Conservation (phyloP, 1,284 basidiomycete genomes). For the Ustilago vetiveriae region DNA sequence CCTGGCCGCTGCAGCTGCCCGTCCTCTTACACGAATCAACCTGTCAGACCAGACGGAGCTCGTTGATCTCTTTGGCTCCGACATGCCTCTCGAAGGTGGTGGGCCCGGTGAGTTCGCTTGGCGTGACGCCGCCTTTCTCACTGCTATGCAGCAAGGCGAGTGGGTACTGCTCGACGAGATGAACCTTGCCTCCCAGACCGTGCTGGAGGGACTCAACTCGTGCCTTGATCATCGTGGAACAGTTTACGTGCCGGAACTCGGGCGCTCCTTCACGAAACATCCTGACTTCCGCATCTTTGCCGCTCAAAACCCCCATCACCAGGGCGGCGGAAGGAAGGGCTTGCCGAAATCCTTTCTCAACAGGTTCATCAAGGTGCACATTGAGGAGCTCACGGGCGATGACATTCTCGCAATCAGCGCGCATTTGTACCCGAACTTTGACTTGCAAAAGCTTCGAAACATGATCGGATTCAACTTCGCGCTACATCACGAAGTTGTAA, state of each 20-base stretch:
- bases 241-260: slow-evolving; percentile 94
- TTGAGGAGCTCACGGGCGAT: slow-evolving; percentile 82
- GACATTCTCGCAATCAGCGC: slow-evolving; percentile 85
- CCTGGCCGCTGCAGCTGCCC: slow-evolving; percentile 81
- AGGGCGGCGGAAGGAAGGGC: slow-evolving; percentile 97
- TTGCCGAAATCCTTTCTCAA: slow-evolving; percentile 97
- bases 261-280: slow-evolving; percentile 86
- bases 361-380: slow-evolving; percentile 95
- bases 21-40: slow-evolving; percentile 92
- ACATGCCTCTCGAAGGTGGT: slow-evolving; percentile 93
- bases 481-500: slow-evolving; percentile 78
- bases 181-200: slow-evolving; percentile 90
- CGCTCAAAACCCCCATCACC: slow-evolving; percentile 94
- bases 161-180: slow-evolving; percentile 98
- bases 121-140: slow-evolving; percentile 95
- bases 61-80: slow-evolving; percentile 94
- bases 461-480: slow-evolving; percentile 85
- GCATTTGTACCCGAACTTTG: slow-evolving; percentile 76
- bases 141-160: slow-evolving; percentile 79
- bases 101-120: slow-evolving; percentile 92
- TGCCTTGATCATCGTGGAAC: slow-evolving; percentile 94
- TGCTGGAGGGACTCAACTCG: slow-evolving; percentile 96
- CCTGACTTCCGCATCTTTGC: slow-evolving; percentile 95
- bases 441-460: slow-evolving; percentile 70
- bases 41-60: slow-evolving; percentile 98